Evolutionary conservation across 345 rosid species (phyloP), one percentile per base, ranked within the genome.

Genomic region (Stellera chamaejasme): DNA sequence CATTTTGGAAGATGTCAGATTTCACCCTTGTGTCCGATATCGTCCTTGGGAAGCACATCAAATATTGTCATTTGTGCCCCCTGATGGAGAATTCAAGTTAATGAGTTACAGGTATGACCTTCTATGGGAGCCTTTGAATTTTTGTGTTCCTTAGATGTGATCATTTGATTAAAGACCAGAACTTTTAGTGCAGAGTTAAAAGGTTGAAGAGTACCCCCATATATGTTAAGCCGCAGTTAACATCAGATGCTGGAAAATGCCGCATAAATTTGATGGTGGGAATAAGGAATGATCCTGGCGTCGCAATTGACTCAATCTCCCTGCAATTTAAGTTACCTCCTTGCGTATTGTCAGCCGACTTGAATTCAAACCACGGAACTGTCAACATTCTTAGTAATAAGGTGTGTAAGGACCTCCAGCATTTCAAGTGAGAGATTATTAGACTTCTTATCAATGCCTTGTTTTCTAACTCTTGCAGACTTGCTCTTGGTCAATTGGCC

Each of bases 1-100:
- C 1, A 70, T 93, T 45, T 60, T 93, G 51, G 92, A 90, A 45
- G 96, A 89, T 65, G 79, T 77, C 58, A 77, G 95, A 54, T 90
- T 93, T 54, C 99, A 93, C 72, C 92, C 97, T 6, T 84, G 90
- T 73, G 92, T 93, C 52, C 95, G 97, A n/a, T 90, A 77, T 70
- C 82, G 90, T 53, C 96, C 92, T 15, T 90, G 99, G 99, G 99
- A 90, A 59, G 82, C 97, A 48, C 83, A 87, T 77, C 97, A 90
- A 71, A 66, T 87, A 64, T 77, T 93, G 45, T 87, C 99, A 28
- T 93, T 93, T 74, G 88, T 93, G 45, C 99, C 99, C 70, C 97
- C 99, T 48, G 99, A 93, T 72, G 97, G 99, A 56, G 80, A 71
- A 65, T 93, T 93, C 71, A 90, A 77, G 76, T 97, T 89, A 74